Conservation (phyloP, 139 green algal species). For the Chlamydomonas sp. region DNA sequence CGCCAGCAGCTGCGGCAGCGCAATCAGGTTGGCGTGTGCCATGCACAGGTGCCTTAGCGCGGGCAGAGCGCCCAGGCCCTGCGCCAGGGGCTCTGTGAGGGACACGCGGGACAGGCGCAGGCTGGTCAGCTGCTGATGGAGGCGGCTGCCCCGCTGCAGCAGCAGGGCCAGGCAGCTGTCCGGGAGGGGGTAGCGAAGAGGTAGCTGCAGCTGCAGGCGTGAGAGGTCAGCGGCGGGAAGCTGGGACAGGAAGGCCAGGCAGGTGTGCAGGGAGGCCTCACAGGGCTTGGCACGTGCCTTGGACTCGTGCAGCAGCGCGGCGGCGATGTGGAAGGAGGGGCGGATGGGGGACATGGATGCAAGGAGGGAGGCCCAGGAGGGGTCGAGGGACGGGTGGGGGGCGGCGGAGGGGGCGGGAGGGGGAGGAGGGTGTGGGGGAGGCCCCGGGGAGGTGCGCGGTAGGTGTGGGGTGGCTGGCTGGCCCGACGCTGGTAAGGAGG, state of each 20-base stretch:
- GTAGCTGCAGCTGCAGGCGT: slow-evolving; percentile 16
- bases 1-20: slow-evolving; percentile 21
- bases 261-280: not conserved
- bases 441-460: too few species aligned
- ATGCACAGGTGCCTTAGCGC: slow-evolving; percentile 8
- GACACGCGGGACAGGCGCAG: slow-evolving; percentile 10
- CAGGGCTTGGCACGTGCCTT: not conserved
- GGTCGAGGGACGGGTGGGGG: not conserved
- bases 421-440: too few species aligned
- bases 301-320: not conserved
- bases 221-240: not conserved
- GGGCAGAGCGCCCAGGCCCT: not conserved
- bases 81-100: not conserved
- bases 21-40: not conserved
- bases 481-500: too few species aligned
- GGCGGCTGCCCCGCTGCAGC: not conserved
- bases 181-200: slow-evolving; percentile 1
- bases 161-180: not conserved
- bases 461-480: too few species aligned
- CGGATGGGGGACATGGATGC: not conserved
- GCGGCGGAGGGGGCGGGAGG: too few species aligned
- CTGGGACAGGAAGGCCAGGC: not conserved
- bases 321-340: not conserved
- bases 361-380: not conserved
- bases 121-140: not conserved